Evolutionary conservation across 305 asterid genomes (phyloP).

Genomic region (Plantago rigida): DNA sequence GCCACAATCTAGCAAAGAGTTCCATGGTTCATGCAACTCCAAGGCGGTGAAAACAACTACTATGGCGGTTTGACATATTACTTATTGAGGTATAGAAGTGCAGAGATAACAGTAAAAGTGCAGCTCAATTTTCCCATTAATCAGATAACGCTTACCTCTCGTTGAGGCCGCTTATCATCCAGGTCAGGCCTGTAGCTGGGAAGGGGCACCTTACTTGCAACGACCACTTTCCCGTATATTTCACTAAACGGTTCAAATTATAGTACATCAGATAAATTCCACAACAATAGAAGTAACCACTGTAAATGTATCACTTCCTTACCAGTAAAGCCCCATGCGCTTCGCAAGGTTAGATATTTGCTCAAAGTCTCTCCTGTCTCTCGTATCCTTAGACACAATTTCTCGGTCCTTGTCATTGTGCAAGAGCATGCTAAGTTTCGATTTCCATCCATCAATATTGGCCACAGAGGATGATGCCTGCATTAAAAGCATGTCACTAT

Average conservation of each 20-base stretch:
- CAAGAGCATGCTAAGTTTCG: slow-evolving; percentile 79
- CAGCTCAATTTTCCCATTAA: not conserved
- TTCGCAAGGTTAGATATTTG: slow-evolving; percentile 86
- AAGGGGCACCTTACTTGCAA: slow-evolving; percentile 85
- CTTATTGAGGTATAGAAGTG: slow-evolving; percentile 8
- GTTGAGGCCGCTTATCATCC: slow-evolving; percentile 93
- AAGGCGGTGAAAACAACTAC: not conserved
- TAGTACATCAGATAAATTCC: slow-evolving; percentile 13
- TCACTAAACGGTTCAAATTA: slow-evolving; percentile 43
- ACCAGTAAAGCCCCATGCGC: slow-evolving; percentile 90
- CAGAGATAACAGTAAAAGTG: slow-evolving; percentile 7
- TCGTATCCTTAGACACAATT: slow-evolving; percentile 77
- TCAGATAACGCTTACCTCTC: slow-evolving; percentile 53
- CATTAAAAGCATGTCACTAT: slow-evolving; percentile 21
- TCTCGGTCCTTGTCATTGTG: slow-evolving; percentile 71
- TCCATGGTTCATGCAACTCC: too few species aligned
- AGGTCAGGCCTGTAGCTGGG: slow-evolving; percentile 93
- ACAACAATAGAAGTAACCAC: slow-evolving; percentile 19
- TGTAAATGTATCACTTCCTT: slow-evolving; percentile 16
- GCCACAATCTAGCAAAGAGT: too few species aligned
- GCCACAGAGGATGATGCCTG: slow-evolving; percentile 97
- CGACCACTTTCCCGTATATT: slow-evolving; percentile 77
- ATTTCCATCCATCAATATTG: slow-evolving; percentile 95
- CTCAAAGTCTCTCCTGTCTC: slow-evolving; percentile 86
- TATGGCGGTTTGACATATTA: slow-evolving; percentile 2